These are phyloP conservation scores for Wickerhamiella slavikovae DNA, from an alignment of 805 yeast genomes.

Conservation along the genomic window DNA sequence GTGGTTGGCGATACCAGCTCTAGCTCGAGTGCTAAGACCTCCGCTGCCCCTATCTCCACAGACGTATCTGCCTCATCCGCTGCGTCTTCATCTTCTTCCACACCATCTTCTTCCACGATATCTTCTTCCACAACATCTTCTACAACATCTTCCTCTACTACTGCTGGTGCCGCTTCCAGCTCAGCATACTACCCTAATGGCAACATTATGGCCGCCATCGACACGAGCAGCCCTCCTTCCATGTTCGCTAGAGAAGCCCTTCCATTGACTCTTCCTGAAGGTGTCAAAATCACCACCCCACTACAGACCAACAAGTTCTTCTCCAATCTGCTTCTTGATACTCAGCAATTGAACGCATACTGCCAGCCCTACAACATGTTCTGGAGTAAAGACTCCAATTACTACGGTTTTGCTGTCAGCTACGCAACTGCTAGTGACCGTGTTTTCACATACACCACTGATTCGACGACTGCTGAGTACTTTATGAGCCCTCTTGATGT, in stretches of 20 bases:
- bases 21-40: slow-evolving; percentile 1
- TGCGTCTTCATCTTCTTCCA: slow-evolving; percentile 5
- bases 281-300: slow-evolving; percentile 26
- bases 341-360: slow-evolving; percentile 33
- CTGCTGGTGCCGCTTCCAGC: slow-evolving; percentile 3
- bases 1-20: slow-evolving; percentile 1
- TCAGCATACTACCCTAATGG: slow-evolving; percentile 13
- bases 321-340: slow-evolving; percentile 38
- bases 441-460: slow-evolving; percentile 25
- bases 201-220: slow-evolving; percentile 30
- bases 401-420: slow-evolving; percentile 41
- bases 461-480: slow-evolving; percentile 22
- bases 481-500: slow-evolving; percentile 33
- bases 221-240: slow-evolving; percentile 25
- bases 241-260: slow-evolving; percentile 27
- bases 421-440: slow-evolving; percentile 29
- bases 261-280: slow-evolving; percentile 26
- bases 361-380: slow-evolving; percentile 49
- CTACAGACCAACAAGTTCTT: slow-evolving; percentile 62
- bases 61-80: slow-evolving; percentile 6
- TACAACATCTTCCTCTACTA: slow-evolving; percentile 3
- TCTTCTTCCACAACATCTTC: slow-evolving; percentile 3
- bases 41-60: slow-evolving; percentile 4
- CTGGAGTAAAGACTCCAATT: slow-evolving; percentile 25
- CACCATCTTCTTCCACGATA: slow-evolving; percentile 4